Base-by-base conservation (phyloP, 495 filamentous ascomycete genomes). In the Amniculicola lignicola region DNA sequence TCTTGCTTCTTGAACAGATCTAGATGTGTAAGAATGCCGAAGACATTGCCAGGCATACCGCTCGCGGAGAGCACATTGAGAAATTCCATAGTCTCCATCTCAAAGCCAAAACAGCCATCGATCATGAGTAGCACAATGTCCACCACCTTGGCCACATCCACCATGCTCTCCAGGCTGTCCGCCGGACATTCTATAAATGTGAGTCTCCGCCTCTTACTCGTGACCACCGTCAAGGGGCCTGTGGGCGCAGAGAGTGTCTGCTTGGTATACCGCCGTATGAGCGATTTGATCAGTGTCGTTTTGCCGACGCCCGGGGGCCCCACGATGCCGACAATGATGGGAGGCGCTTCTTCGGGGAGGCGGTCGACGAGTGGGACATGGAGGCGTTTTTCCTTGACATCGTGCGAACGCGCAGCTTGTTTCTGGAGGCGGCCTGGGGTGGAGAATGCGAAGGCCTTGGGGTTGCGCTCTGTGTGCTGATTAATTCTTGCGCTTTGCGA, bases 61-160 rank as follows among this genome's bases (percentile, higher is more conserved):
- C 86, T 92, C 9, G 89, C 79, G 5, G 88, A 82, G 47, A 97
- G 74, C 37, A 94, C 83, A 63, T 96, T 96, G 65, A 98, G 71
- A 62, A 98, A 98, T 70, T 98, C 93, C 94, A 98, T 97, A 1
- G 93, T 98, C 75, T 98, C 93, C 93, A 98, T 98, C 74, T 98
- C 93, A 64, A 97, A 98, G 2, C 93, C 93, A 67, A 84, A 98
- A 72, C 96, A 96, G 29, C 91, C 94, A 67, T 98, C 93, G 54
- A 98, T 97, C 88, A 98, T 89, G 24, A 98, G 75, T 22, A 98
- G 74, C 2, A 98, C 89, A 59, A 97, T 96, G 67, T 98, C 93
- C 19, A 91, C 92, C 24, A 98, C 86, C 70, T 98, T 98, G 28
- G 92, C 85, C 21, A 96, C 78, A 72, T 98, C 93, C 55, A 98